Conservation (phyloP, 2,329 filamentous ascomycete species). For the Scolecobasidium constrictum region DNA sequence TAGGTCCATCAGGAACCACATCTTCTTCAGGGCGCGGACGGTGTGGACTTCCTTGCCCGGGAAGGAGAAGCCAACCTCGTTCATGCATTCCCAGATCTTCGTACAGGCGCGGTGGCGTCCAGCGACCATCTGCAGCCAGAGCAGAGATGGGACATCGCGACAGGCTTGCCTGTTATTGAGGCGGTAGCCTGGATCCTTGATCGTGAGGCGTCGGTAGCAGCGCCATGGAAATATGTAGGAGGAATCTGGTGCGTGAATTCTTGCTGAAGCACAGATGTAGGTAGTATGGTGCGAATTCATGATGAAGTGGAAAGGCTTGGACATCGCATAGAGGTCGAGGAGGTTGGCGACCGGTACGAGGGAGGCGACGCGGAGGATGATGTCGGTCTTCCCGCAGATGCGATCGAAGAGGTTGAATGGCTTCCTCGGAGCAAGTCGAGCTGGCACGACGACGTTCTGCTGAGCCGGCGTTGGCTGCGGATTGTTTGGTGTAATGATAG, state of each 20-base stretch:
- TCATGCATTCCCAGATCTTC: conserved; percentile 54
- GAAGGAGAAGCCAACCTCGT: conserved; percentile 45
- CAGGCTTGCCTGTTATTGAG: conserved; percentile 28
- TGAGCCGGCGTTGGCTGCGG: no score
- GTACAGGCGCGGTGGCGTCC: conserved; percentile 44
- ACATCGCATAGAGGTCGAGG: conserved; percentile 24
- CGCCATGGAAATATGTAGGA: conserved; percentile 49
- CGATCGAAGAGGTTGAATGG: conserved; percentile 7
- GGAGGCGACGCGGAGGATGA: conserved; percentile 24
- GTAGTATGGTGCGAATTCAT: conserved; percentile 41
- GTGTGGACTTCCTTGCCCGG: conserved; percentile 23
- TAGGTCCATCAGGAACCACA: conserved; percentile 66
- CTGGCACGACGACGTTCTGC: no score
- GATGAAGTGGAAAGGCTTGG: conserved; percentile 28
- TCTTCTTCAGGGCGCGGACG: conserved; percentile 31
- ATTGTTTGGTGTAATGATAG: no score
- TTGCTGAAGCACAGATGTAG: conserved; percentile 46
- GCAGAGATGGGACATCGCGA: conserved; percentile 49
- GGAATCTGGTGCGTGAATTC: conserved; percentile 43
- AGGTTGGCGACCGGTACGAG: conserved; percentile 17
- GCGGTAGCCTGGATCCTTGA: conserved; percentile 47
- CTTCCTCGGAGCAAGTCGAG: background rate
- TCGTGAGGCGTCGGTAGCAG: conserved; percentile 46
- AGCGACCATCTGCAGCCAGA: conserved; percentile 58
- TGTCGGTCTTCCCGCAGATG: conserved; percentile 22